Conservation (phyloP, 2,329 filamentous ascomycete genomes). For the Alternaria sp. region DNA sequence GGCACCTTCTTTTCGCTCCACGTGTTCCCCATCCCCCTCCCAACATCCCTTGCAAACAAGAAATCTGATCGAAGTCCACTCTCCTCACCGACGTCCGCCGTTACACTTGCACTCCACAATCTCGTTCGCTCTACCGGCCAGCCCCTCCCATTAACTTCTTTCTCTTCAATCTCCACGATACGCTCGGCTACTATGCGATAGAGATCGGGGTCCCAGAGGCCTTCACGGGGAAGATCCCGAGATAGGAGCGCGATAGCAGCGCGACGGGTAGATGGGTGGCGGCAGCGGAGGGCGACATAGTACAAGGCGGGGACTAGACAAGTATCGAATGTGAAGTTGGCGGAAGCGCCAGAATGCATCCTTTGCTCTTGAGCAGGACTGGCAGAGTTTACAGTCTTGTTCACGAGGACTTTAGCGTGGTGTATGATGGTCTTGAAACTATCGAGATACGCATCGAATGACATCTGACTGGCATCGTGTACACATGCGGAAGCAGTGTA, state of each 20-base stretch:
- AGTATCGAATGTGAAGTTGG: neutral
- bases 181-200: neutral
- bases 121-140: neutral
- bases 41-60: neutral
- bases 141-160: neutral
- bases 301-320: neutral
- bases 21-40: neutral
- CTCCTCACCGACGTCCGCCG: neutral
- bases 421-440: neutral
- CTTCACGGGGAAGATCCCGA: neutral
- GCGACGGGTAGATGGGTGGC: neutral
- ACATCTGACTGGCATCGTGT: neutral
- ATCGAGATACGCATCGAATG: neutral
- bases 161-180: neutral
- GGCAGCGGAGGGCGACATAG: neutral
- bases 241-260: neutral
- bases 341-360: neutral
- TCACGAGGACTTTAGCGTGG: rapidly evolving
- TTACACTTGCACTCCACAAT: neutral
- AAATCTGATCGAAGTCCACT: neutral
- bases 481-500: neutral
- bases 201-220: neutral
- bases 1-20: neutral
- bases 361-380: rapidly evolving
- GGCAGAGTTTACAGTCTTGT: no score